Conservation (phyloP, 352 stramenopile species). For the Phytophthora tubulina region DNA sequence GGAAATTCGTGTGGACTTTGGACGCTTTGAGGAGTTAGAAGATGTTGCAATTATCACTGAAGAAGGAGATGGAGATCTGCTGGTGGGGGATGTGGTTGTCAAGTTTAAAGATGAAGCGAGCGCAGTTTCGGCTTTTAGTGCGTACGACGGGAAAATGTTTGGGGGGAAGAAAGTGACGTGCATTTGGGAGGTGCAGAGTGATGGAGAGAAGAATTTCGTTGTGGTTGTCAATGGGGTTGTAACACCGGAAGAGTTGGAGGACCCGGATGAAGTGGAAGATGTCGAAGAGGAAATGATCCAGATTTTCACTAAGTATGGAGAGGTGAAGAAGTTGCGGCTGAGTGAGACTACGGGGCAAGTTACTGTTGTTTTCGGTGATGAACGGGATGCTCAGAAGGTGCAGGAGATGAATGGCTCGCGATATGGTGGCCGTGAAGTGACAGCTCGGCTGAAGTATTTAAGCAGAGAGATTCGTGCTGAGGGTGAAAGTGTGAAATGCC, state of each 20-base stretch:
- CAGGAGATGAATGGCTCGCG: conserved; percentile 31
- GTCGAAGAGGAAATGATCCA: conserved; percentile 41
- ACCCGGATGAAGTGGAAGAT: conserved; percentile 56
- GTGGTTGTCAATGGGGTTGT: conserved; percentile 34
- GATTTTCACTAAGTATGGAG: conserved; percentile 33
- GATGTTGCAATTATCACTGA: conserved; percentile 34
- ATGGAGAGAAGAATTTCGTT: neutral
- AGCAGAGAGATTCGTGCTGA: neutral
- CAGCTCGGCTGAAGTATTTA: neutral
- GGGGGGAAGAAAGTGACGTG: conserved; percentile 37
- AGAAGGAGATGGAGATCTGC: neutral
- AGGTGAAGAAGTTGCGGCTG: conserved; percentile 26
- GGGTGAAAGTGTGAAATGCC: neutral
- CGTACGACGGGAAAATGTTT: conserved; percentile 45
- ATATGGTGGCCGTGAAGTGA: conserved; percentile 51
- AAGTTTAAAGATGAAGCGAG: conserved; percentile 18
- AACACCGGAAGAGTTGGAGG: conserved; percentile 43
- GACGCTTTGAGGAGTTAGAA: conserved; percentile 31
- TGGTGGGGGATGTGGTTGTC: conserved; percentile 34
- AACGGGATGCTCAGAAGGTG: conserved; percentile 18
- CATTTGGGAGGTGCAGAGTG: conserved; percentile 20
- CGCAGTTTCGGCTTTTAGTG: conserved; percentile 28
- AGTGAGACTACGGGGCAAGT: conserved; percentile 23
- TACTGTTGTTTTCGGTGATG: conserved; percentile 26
- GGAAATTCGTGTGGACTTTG: conserved; percentile 53